These are phyloP conservation scores for Lactarius evosmus DNA, from an alignment of 768 basidiomycete genomes.

Conservation along the genomic window DNA sequence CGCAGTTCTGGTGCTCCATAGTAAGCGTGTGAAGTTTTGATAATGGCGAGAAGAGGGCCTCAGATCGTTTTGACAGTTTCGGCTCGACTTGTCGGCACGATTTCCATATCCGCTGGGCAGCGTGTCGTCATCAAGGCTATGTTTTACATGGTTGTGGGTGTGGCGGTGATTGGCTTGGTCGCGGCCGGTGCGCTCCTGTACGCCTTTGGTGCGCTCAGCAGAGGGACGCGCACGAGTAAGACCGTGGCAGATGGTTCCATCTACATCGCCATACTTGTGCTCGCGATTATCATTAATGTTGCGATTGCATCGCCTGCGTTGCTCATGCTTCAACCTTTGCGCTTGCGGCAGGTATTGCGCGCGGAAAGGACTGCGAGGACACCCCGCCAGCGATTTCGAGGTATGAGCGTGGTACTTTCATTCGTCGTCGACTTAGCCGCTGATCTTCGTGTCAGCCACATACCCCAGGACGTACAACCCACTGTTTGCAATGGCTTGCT, in stretches of 20 bases:
- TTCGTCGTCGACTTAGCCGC: neutral
- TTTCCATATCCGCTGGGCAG: conserved; percentile 62
- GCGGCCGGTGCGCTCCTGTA: conserved; percentile 68
- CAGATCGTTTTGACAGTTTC: conserved; percentile 17
- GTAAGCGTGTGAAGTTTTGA: conserved; percentile 42
- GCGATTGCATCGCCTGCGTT: conserved; percentile 70
- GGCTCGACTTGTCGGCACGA: conserved; percentile 42
- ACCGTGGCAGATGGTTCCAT: conserved; percentile 67
- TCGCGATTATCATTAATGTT: conserved; percentile 56
- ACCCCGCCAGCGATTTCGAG: conserved; percentile 74
- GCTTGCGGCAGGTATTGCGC: conserved; percentile 54
- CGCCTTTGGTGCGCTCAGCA: conserved; percentile 56
- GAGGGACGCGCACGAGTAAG: conserved; percentile 34
- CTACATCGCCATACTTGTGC: conserved; percentile 61
- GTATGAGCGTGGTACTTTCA: conserved; percentile 39
- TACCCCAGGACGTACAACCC: conserved; percentile 73
- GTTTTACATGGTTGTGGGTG: conserved; percentile 53
- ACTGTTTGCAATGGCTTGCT: conserved; percentile 61
- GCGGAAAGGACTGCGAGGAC: conserved; percentile 62
- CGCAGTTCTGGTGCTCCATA: conserved; percentile 50
- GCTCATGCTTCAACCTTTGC: conserved; percentile 66
- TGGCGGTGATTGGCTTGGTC: conserved; percentile 60
- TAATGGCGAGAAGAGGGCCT: neutral
- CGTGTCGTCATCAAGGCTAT: conserved; percentile 59
- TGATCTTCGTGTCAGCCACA: conserved; percentile 45